These are phyloP conservation scores for Backusella psychrophila DNA, from an alignment of 192 early-diverging fungal genomes.

Conservation along the genomic window DNA sequence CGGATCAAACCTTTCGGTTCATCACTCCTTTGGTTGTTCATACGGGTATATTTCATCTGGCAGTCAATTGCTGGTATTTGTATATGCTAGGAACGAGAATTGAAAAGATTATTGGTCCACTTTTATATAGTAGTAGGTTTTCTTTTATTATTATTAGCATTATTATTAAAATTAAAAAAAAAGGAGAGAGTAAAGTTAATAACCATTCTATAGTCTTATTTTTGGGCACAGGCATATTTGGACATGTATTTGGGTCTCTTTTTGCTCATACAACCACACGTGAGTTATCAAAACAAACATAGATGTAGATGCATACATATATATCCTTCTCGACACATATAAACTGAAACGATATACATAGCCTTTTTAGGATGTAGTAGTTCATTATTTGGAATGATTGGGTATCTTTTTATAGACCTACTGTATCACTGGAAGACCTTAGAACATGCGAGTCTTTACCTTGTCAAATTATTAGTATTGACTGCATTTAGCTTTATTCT, in stretches of 20 bases:
- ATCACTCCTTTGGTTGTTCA: conserved; percentile 79
- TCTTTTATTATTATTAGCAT: conserved; percentile 22
- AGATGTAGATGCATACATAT: not conserved
- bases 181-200: not conserved
- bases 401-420: conserved; percentile 73
- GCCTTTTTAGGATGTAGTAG: conserved; percentile 60
- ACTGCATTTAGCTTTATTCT: conserved; percentile 66
- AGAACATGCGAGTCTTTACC: conserved; percentile 58
- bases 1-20: conserved; percentile 81
- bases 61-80: conserved; percentile 73
- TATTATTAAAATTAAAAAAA: not conserved
- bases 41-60: conserved; percentile 72
- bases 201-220: not conserved
- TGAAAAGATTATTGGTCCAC: conserved; percentile 74
- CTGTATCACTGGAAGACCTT: conserved; percentile 77
- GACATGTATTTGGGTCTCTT: conserved; percentile 76
- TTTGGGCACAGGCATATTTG: conserved; percentile 67
- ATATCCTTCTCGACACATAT: not conserved
- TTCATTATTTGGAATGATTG: conserved; percentile 71
- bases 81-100: conserved; percentile 64
- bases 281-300: conserved; percentile 2
- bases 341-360: not conserved
- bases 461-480: conserved; percentile 63
- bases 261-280: conserved; percentile 50
- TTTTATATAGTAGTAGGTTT: conserved; percentile 55